Evolutionary conservation across 1,284 basidiomycete species (phyloP).

Genomic region (Ganoderma lingzhi): DNA sequence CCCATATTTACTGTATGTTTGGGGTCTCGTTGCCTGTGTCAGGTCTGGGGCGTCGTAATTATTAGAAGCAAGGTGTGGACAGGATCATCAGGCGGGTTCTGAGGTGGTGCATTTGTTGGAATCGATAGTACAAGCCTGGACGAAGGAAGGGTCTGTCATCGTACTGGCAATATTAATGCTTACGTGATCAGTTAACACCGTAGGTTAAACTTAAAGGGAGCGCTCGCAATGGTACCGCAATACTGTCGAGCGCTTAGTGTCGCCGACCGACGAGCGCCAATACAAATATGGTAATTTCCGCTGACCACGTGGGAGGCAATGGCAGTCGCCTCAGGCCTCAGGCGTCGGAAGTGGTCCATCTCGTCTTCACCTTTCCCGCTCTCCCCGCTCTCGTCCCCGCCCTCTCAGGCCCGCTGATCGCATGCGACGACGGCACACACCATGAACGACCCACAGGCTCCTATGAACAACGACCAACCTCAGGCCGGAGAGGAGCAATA

Average conservation of each 20-base stretch:
- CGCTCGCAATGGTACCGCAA: background rate
- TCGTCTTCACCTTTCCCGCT: constrained; percentile 11
- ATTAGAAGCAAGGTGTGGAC: background rate
- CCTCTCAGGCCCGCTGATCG: constrained; percentile 19
- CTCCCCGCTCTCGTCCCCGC: constrained; percentile 16
- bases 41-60: background rate
- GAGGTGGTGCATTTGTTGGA: no score
- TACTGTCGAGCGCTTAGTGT: background rate
- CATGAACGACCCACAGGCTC: constrained; percentile 34
- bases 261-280: background rate
- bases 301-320: constrained; percentile 29
- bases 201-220: no score
- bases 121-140: no score
- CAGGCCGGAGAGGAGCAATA: constrained; percentile 59
- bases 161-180: no score
- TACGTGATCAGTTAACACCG: background rate
- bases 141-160: no score
- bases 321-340: constrained; percentile 6
- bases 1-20: background rate
- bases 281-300: constrained; percentile 12
- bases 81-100: background rate
- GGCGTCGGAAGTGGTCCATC: constrained; percentile 17
- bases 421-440: constrained; percentile 32
- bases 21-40: background rate
- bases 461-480: constrained; percentile 31